Evolutionary conservation across 2,329 filamentous ascomycete species (phyloP).

Genomic region (Trichoderma sp.): DNA sequence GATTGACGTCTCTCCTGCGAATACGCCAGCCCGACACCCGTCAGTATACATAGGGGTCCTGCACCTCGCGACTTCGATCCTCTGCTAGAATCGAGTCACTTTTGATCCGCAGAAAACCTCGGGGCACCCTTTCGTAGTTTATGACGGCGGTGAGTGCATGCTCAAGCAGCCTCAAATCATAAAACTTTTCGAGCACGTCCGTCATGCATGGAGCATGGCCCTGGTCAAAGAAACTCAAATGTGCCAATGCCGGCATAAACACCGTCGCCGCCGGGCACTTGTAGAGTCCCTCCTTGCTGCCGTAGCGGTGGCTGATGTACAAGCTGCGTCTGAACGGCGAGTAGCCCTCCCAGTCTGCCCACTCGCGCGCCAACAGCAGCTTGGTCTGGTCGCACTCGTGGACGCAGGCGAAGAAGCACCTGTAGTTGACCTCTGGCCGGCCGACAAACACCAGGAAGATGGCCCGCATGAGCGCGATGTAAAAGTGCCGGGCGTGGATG

Average conservation of each 20-base stretch:
- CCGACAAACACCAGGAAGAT: neutral
- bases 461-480: neutral
- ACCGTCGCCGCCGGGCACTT: neutral
- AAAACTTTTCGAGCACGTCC: neutral
- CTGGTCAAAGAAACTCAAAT: neutral
- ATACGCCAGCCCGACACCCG: no score
- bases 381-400: neutral
- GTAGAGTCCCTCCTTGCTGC: no score
- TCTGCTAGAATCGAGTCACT: neutral
- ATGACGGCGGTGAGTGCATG: neutral
- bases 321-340: no score
- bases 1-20: no score
- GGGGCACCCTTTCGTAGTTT: neutral
- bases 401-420: neutral
- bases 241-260: neutral
- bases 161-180: neutral
- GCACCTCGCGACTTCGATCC: neutral
- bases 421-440: accelerated
- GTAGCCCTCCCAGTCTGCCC: no score
- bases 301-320: no score
- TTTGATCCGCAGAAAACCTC: neutral
- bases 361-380: no score
- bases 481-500: no score
- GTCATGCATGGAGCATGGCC: no score
- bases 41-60: no score